Evolutionary conservation across 108 stramenopile genomes (phyloP), one percentile per base, ranked within the genome.

Genomic region (Stephanodiscus minutulus): DNA sequence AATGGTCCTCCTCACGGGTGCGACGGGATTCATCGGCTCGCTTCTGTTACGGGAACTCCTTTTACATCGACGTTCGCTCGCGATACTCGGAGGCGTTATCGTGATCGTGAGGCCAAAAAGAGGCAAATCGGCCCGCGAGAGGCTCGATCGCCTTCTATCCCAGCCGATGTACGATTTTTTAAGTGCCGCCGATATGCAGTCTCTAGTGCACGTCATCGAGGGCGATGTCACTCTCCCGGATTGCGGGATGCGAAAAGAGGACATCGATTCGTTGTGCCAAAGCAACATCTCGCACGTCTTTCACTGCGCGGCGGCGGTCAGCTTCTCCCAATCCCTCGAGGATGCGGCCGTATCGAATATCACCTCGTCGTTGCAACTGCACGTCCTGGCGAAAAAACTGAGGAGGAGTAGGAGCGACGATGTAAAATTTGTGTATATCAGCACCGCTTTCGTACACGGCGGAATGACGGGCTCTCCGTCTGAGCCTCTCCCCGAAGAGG

Each of bases 371-470:
- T 67, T 93, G 47, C 79, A 82, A 63, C 70, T 93, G 74, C 89
- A 88, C 61, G 10, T 35, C 13, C 72, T 92, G 24, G 79, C 88
- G 13, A 75, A 76, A 36, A 29, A 54, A 12, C 61, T 94, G 21
- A 54, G 52, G 18, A 75, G 66, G 55, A 73, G 61, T 10, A 48
- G 52, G 13, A 75, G 63, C 37, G 77, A 64, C 61, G 69, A 68
- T 18, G 88, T 77, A 8, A 82, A 81, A 63, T 93, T 88, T 62
- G 85, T 92, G 24, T 88, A 95, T 65, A 80, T 96, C 52, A 93
- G 92, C 70, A 96, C 94, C 5, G 90, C 94, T 24, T 96, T 96
- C 66, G 89, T 96, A 33, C 94, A 96, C 68, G 94, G 94, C 44
- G 80, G 67, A 20, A 58, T 52, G 10, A 88, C 83, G 24, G 91